Evolutionary conservation across 345 rosid genomes (phyloP).

Genomic region (Excoecaria agallocha): DNA sequence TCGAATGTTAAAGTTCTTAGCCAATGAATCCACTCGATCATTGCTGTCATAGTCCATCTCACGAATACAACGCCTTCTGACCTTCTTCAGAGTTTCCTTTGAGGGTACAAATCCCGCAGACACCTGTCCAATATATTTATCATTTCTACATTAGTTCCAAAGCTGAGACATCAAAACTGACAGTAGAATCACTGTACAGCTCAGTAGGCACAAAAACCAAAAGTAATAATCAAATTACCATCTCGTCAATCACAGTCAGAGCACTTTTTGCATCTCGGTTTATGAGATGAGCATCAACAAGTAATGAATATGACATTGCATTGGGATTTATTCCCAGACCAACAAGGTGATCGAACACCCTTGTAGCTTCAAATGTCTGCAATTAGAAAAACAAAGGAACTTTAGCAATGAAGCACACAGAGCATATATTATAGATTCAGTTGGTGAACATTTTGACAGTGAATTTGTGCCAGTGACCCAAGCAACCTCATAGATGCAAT

Average conservation of each 20-base stretch:
- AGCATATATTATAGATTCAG: constrained; percentile 10
- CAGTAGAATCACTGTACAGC: constrained; percentile 1
- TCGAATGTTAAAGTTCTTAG: constrained; percentile 52
- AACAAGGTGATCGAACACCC: constrained; percentile 74
- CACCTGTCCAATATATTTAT: constrained; percentile 43
- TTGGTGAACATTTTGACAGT: background rate
- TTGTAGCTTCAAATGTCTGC: constrained; percentile 85
- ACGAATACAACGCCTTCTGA: constrained; percentile 76
- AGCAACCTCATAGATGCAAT: background rate
- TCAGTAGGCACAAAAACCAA: background rate
- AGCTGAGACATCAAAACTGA: constrained; percentile 1
- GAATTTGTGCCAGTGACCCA: background rate
- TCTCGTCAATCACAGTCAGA: constrained; percentile 55
- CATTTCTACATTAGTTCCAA: constrained; percentile 6
- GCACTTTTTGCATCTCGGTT: constrained; percentile 84
- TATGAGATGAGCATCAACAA: constrained; percentile 86
- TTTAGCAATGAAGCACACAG: constrained; percentile 8
- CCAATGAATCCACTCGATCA: constrained; percentile 52
- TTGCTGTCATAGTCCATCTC: constrained; percentile 72
- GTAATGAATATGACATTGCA: constrained; percentile 67
- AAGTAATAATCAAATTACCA: constrained; percentile 48
- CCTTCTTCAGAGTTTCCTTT: constrained; percentile 70
- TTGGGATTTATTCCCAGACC: constrained; percentile 82
- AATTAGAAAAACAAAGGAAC: constrained; percentile 18
- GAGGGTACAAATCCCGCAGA: constrained; percentile 74